Evolutionary conservation across 2,329 filamentous ascomycete species (phyloP), one percentile per base, ranked within the genome.

Genomic region (Trichophyton verrucosum): DNA sequence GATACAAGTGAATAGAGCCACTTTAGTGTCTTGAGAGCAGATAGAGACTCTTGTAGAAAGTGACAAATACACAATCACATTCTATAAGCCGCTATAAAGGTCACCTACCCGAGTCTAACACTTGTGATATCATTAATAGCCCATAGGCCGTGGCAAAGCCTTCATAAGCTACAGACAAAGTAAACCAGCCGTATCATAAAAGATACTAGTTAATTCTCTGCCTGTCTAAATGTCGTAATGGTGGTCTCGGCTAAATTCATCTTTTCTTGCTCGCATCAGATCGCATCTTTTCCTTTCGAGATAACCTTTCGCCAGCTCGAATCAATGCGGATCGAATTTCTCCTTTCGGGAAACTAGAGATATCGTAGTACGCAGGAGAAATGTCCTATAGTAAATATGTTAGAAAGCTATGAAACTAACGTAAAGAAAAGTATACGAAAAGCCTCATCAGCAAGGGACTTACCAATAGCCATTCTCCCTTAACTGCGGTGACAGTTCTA

Each of bases 391-490:
- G 15, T 22, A 40, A n/a, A 33, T 4, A 56, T 66, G 70, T 77
- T 71, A 77, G 72, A 64, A 61, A 13, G 3, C n/a, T 4, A 13
- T 3, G 24, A 24, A 53, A 49, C 13, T 1, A 55, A 56, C 49
- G 60, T 40, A 33, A 27, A 38, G 53, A 30, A 69, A 59, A 60
- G 22, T 15, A 22, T 30, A 30, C 1, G 27, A 30, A 7, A 30
- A 30, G 27, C 27, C 1, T 30, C 0, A 30, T 30, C 27, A 30
- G 27, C 7, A 56, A 17, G 46, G n/a, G 60, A 76, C 86, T 76
- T 80, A 91, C 89, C 75, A 97, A 72, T 64, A 99, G 78, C 94
- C 94, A 99, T 75, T 99, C 94, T 0, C 92, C 89, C 72, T 89
- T 88, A 60, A 99, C 87, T 33, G 88, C 86, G 11, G 91, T 97